Evolutionary conservation across 2,329 filamentous ascomycete species (phyloP), one percentile per base, ranked within the genome.

Genomic region (Nigrospora osmanthi): DNA sequence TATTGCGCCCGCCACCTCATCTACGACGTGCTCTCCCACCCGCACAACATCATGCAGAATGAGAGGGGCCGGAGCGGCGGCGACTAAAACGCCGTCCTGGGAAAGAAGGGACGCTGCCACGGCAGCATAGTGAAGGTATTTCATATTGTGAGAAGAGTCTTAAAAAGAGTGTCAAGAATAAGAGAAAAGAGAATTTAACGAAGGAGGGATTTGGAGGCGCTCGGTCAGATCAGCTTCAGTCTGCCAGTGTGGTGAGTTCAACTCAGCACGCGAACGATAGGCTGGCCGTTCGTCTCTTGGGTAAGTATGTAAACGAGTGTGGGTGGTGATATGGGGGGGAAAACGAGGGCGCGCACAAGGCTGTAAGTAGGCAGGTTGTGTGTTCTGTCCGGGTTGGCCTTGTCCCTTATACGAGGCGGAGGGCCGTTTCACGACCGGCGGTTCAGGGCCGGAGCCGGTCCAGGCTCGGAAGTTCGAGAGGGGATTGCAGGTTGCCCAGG

Each of bases 41-140:
- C 33, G 42, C 10, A 41, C 33, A 13, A 47, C 16, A 12, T 47
- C 46, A 13, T 43, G 36, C 34, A 38, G 17, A 14, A 31, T 38
- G 13, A 43, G 16, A 16, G 33, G 36, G 17, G 36, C 35, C 13
- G 35, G n/a, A 5, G 46, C 36, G 12, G 44, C 31, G 4, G 43
- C 40, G 16, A 33, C 15, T 2, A 45, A 28, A 16, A 45, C 15
- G 6, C 35, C 32, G 39, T 48, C 19, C 19, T 43, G 36, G 13
- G 32, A 31, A 32, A 42, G 28, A 40, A 43, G 31, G 36, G 40
- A 35, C 13, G 39, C 31, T 23, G 46, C 42, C 15, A 45, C 16
- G 35, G 35, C 39, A 17, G 35, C 46, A 38, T 35, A 13, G n/a
- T 16, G 17, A 4, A 32, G 31, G 7, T 16, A 33, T 38, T 42